Evolutionary conservation across 306 rosid genomes (phyloP), one percentile per base, ranked within the genome.

Genomic region (Hippophae rhamnoides): DNA sequence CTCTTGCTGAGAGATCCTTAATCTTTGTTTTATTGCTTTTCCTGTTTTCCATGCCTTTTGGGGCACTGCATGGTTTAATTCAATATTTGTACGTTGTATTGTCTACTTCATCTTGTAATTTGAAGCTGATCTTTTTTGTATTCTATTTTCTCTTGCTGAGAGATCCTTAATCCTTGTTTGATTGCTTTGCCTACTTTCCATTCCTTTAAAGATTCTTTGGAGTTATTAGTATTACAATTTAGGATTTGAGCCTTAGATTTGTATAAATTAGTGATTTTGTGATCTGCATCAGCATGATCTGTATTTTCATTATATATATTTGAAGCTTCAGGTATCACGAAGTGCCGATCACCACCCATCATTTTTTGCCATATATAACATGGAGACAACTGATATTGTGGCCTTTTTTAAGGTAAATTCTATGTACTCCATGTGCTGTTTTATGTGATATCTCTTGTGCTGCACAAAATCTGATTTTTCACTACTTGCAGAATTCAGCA

Each of bases 331-430:
- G 96, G 86, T 85, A 61, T 76, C 86, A 47, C 79, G 96, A 76
- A 78, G 71, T 72, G 76, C 83, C 12, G 99, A 92, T 78, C 81
- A 83, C 27, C 90, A 88, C 47, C 80, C 81, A 18, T 87, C 90
- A 43, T 92, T 92, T 72, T 84, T 85, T 58, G 90, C 95, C 56
- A 85, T 92, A 54, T 92, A 92, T 78, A 79, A 88, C 84, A 92
- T 92, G 99, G 99, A 85, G 81, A 85, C 99, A 25, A 88, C 99
- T 54, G 95, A 85, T 81, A 85, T 92, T 58, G 75, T 85, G 63
- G 86, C 99, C 55, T 92, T 92, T 74, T 85, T 85, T 82, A 93
- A 80, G 96, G 98, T 85, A 69, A 58, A 13, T 26, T 43, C 58
- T 64, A 31, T 41, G 25, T 51, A 5, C 2, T 52, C 23, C 23